Evolutionary conservation across 73 alveolate species (phyloP), one percentile per base, ranked within the genome.

Genomic region (Durusdinium trenchii): DNA sequence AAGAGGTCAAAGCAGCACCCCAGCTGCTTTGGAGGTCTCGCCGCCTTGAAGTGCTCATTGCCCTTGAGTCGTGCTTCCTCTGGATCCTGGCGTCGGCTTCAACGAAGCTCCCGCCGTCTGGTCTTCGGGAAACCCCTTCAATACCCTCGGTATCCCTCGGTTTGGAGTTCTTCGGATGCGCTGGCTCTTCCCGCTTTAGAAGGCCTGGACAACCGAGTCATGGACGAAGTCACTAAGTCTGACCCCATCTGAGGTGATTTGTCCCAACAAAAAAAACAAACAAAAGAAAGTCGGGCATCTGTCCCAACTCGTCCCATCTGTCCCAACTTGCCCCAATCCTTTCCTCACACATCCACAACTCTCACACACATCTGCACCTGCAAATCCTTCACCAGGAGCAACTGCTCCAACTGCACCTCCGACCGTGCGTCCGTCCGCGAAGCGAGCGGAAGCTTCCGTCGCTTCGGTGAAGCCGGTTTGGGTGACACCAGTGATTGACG

Each of bases 1-100:
- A n/a, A n/a, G n/a, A n/a, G n/a, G n/a, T n/a, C n/a, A n/a, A n/a
- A 40, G 78, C 38, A 35, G 32, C 16, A 64, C 38, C 38, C 16
- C 78, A 64, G 5, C 78, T 26, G 38, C 38, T 26, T 14, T 64
- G 9, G 38, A 5, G 23, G 23, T 23, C 38, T 64, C 7, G 16
- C 78, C 32, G 64, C 90, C 82, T 93, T 93, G 82, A 93, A 93
- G 75, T 93, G 92, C 40, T 93, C 98, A 40, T 93, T 93, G 64
- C 98, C 98, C 28, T 85, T 40, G 46, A 36, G 78, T 40, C 78
- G 48, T 36, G 94, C 94, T 40, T 43, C 79, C 60, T 85, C 94
- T 1, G 94, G 50, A 38, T 85, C 78, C 94, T 79, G 50, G 16
- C 5, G 78, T 7, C 38, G 40, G 78, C 38, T 62, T n/a, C n/a